phyloP scores from a whole-genome alignment of 768 basidiomycete species.

The Calvatia gigantea region DNA sequence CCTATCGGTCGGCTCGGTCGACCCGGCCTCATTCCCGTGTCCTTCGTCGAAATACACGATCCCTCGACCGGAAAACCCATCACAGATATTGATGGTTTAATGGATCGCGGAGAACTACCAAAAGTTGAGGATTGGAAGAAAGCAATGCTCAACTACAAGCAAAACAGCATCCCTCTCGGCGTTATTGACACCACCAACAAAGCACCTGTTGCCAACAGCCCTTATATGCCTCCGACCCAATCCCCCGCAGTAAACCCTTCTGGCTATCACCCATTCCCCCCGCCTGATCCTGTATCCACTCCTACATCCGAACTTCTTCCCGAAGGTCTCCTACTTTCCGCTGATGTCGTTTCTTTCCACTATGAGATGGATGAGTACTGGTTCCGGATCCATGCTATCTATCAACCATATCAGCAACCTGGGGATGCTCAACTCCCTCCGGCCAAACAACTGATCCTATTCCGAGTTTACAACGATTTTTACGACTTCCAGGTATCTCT shows the following conservation, averaged over 20 bases:
- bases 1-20: slow-evolving; percentile 93
- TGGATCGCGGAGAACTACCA: slow-evolving; percentile 86
- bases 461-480: slow-evolving; percentile 96
- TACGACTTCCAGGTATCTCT: slow-evolving; percentile 94
- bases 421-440: slow-evolving; percentile 56
- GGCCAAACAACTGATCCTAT: slow-evolving; percentile 80
- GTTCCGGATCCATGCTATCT: slow-evolving; percentile 92
- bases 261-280: slow-evolving; percentile 15
- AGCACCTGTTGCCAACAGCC: slow-evolving; percentile 40
- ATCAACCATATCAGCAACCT: slow-evolving; percentile 72
- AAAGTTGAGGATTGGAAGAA: slow-evolving; percentile 99
- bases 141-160: slow-evolving; percentile 92
- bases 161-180: slow-evolving; percentile 91
- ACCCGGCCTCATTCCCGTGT: slow-evolving; percentile 94
- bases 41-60: slow-evolving; percentile 96
- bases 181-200: slow-evolving; percentile 65
- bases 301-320: slow-evolving; percentile 53
- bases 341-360: slow-evolving; percentile 95
- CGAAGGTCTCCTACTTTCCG: slow-evolving; percentile 80
- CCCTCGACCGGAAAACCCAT: slow-evolving; percentile 81
- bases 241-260: slow-evolving; percentile 25
- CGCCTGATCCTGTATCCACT: slow-evolving; percentile 29
- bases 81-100: slow-evolving; percentile 69
- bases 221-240: slow-evolving; percentile 28
- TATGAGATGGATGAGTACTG: slow-evolving; percentile 95